Base-by-base conservation (phyloP, 2,329 filamentous ascomycete species). In the Ophidiomyces ophidiicola region DNA sequence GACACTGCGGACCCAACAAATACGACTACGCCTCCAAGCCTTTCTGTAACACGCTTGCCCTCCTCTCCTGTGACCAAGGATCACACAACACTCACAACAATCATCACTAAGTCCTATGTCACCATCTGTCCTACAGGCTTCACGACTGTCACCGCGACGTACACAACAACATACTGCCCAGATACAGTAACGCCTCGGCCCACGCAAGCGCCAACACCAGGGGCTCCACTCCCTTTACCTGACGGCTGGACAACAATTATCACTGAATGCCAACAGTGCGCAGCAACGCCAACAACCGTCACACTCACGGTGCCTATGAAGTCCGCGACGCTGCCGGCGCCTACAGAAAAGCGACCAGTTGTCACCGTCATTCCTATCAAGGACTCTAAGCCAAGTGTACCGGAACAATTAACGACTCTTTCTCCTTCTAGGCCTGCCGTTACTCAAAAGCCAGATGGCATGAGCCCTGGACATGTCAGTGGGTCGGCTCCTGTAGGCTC, bases 101-200 rank as follows among this genome's bases (percentile, higher is more conserved):
- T 62, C 12, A 54, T 62, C 35, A 50, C 55, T 24, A 65, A 62
- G 21, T 59, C 59, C 12, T 64, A 64, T 44, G 54, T 56, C 5
- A 56, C 60, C 36, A 58, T 65, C 46, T 64, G 61, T 42, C 57
- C 62, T 3, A 62, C 59, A 18, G 62, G 63, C 4, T 63, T 60
- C 46, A 63, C 57, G 25, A 63, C 59, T 4, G 53, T 62, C 34
- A 61, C 57, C 2, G 57, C 56, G 3, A 59, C 59, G 1, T 52
- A 56, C 31, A 63, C 60, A 6, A 59, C 57, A 11, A 59, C 53
- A 3, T 55, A 57, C 37, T 62, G 57, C 44, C 57, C 59, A 3
- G 55, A 50, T 11, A 54, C 53, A 10, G 45, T 32, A 4, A 44
- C 53, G 11, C 49, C 55, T n/a, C 53, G 54, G 3, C 47, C 54